Conservation (phyloP, 2,329 filamentous ascomycete species). For the Escovopsis sp. region DNA sequence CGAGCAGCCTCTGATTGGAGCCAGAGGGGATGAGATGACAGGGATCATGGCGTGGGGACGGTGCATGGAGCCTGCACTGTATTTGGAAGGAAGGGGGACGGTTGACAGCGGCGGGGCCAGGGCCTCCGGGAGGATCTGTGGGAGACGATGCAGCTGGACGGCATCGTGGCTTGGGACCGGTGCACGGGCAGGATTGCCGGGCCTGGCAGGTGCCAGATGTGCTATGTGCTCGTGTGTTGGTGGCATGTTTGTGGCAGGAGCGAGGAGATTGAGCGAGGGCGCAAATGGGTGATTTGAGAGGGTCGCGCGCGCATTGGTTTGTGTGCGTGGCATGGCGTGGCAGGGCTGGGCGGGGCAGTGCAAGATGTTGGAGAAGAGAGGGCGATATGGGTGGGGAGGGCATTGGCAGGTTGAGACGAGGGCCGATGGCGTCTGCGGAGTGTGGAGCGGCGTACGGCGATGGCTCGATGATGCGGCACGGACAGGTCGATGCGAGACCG, state of each 20-base stretch:
- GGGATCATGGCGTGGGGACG: background rate
- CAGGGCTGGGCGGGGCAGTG: too few species aligned
- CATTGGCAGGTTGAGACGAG: too few species aligned
- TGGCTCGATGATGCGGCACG: background rate
- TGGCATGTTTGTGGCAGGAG: background rate
- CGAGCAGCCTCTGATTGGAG: background rate
- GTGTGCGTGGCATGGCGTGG: too few species aligned
- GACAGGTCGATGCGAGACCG: background rate
- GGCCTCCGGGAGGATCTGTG: background rate
- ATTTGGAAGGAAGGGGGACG: background rate
- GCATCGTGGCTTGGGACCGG: background rate
- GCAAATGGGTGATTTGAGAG: too few species aligned
- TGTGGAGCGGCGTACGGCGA: background rate
- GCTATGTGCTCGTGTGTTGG: background rate
- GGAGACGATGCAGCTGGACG: background rate
- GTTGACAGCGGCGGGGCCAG: too few species aligned
- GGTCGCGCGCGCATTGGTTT: too few species aligned
- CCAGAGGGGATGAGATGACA: background rate
- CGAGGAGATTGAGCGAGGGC: too few species aligned
- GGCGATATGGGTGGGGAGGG: too few species aligned
- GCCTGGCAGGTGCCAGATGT: conserved; percentile 1
- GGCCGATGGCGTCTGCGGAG: too few species aligned
- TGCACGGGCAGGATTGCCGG: background rate
- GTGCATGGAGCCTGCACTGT: too few species aligned
- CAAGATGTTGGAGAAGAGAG: too few species aligned